Conservation (phyloP, 1,139 yeast genomes). For the Saccharomyces hybrid region DNA sequence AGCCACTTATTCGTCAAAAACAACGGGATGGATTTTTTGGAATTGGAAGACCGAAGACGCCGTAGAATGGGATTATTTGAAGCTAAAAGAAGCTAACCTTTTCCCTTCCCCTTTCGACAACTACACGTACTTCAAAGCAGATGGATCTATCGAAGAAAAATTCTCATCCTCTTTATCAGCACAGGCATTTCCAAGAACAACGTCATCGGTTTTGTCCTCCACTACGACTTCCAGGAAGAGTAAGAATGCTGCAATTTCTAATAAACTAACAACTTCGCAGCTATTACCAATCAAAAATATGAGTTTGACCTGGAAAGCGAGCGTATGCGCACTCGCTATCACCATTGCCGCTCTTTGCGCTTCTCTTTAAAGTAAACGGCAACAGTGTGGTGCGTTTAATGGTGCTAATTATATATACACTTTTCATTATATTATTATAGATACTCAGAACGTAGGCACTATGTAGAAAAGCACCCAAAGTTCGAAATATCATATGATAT, state of each 20-base stretch:
- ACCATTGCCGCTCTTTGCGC: neutral
- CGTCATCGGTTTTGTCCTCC: neutral
- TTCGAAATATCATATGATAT: neutral
- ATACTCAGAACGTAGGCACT: neutral
- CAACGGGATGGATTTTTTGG: slow-evolving; percentile 63
- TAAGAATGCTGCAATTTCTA: neutral
- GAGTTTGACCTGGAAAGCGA: neutral
- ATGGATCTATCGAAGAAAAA: slow-evolving; percentile 19
- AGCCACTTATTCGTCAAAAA: slow-evolving; percentile 37
- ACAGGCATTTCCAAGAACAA: slow-evolving; percentile 11
- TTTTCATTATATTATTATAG: neutral
- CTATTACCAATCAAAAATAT: neutral
- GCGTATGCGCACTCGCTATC: neutral
- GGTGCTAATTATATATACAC: neutral
- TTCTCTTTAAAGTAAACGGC: neutral
- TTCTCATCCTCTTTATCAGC: slow-evolving; percentile 16
- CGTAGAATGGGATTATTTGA: slow-evolving; percentile 55
- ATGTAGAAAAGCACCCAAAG: neutral
- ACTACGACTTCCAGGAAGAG: slow-evolving; percentile 2
- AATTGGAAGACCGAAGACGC: slow-evolving; percentile 57
- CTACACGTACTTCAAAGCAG: slow-evolving; percentile 25
- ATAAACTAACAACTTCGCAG: neutral
- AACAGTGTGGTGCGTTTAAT: neutral
- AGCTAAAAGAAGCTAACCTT: slow-evolving; percentile 41
- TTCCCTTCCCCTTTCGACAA: slow-evolving; percentile 55